These are phyloP conservation scores for Metarhizium guizhouense DNA, from an alignment of 2,329 filamentous ascomycete species.

Conservation along the genomic window DNA sequence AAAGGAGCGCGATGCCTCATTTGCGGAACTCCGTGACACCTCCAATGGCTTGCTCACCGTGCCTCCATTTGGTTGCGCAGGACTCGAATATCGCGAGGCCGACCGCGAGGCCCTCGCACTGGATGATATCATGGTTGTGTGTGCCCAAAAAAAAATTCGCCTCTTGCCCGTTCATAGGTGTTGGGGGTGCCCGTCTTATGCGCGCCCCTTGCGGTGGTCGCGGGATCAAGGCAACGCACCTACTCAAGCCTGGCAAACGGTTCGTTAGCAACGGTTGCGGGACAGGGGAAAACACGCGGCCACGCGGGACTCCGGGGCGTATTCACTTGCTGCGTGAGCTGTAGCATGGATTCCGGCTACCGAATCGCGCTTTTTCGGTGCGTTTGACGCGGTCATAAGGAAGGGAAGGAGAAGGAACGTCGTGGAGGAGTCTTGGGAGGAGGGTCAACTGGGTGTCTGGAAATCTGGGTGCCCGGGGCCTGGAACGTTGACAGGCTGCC, in stretches of 20 bases:
- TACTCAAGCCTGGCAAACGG: constrained; percentile 17
- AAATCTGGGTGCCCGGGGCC: constrained; percentile 8
- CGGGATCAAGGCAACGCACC: constrained; percentile 18
- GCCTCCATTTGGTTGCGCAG: constrained; percentile 26
- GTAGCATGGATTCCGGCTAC: constrained; percentile 23
- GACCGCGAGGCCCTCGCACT: constrained; percentile 42
- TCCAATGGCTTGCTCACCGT: constrained; percentile 24
- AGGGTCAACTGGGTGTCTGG: constrained; percentile 10
- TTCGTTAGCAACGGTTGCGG: constrained; percentile 8
- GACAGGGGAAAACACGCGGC: neutral
- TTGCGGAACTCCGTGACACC: constrained; percentile 24
- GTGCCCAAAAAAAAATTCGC: neutral
- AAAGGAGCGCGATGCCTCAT: constrained; percentile 34
- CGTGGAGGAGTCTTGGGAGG: neutral
- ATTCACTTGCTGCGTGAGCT: constrained; percentile 19
- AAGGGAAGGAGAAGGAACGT: constrained; percentile 10
- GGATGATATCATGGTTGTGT: constrained; percentile 27
- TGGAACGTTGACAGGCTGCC: constrained; percentile 9
- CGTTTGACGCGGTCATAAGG: constrained; percentile 21
- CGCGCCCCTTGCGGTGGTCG: constrained; percentile 7
- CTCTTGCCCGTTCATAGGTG: constrained; percentile 3
- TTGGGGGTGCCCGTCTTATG: neutral
- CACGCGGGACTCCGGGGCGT: neutral
- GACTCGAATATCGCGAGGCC: constrained; percentile 44
- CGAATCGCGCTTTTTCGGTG: constrained; percentile 20